Evolutionary conservation across 2,329 filamentous ascomycete genomes (phyloP).

Genomic region (Cladosporium halotolerans): DNA sequence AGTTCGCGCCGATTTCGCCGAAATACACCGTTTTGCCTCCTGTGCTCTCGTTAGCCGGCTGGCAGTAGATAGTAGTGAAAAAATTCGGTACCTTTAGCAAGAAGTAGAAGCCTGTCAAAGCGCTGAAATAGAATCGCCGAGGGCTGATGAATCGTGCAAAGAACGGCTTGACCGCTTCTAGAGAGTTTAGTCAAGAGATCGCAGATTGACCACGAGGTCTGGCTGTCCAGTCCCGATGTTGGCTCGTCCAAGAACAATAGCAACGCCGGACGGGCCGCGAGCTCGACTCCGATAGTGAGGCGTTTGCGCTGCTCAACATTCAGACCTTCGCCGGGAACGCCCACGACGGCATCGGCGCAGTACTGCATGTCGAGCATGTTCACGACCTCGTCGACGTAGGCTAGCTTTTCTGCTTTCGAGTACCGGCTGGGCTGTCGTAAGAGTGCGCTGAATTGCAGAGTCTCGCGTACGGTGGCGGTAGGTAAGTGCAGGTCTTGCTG

Average conservation of each 20-base stretch:
- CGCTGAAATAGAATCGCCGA: slow-evolving; percentile 39
- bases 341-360: slow-evolving; percentile 57
- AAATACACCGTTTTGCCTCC: slow-evolving; percentile 42
- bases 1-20: slow-evolving; percentile 41
- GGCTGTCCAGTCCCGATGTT: slow-evolving; percentile 55
- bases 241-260: slow-evolving; percentile 58
- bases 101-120: slow-evolving; percentile 40
- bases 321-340: slow-evolving; percentile 54
- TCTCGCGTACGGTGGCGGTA: slow-evolving; percentile 52
- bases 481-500: slow-evolving; percentile 58
- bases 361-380: slow-evolving; percentile 60
- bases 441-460: slow-evolving; percentile 51
- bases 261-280: slow-evolving; percentile 46
- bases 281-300: slow-evolving; percentile 49
- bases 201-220: slow-evolving; percentile 59
- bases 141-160: slow-evolving; percentile 45
- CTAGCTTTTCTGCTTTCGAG: slow-evolving; percentile 52
- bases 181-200: slow-evolving; percentile 58
- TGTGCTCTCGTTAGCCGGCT: neutral
- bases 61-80: neutral
- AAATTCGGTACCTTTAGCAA: slow-evolving; percentile 30
- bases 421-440: slow-evolving; percentile 52
- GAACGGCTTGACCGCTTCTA: slow-evolving; percentile 39
- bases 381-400: slow-evolving; percentile 59
- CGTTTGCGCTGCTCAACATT: slow-evolving; percentile 59